Conservation (phyloP, 306 rosid genomes). For the Ormosia emarginata region DNA sequence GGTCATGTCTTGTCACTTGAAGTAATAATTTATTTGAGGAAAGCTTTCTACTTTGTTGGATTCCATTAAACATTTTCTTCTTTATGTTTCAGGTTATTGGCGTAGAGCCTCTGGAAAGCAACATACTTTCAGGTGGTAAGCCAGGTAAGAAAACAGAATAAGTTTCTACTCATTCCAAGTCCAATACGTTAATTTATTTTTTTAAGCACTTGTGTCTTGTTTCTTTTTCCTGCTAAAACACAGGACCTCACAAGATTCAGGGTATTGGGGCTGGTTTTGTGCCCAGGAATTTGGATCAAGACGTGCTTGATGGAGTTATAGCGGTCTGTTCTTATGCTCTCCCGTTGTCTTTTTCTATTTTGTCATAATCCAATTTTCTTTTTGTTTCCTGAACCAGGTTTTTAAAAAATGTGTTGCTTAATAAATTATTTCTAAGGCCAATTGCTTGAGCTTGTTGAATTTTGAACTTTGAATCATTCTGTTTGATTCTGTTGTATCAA, state of each 20-base stretch:
- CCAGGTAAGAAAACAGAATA: constrained; percentile 63
- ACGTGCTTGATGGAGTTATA: constrained; percentile 79
- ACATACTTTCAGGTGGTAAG: constrained; percentile 94
- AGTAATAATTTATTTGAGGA: constrained; percentile 12
- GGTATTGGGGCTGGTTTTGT: constrained; percentile 99
- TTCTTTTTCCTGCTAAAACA: constrained; percentile 18
- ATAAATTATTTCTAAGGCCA: not conserved
- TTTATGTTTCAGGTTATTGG: constrained; percentile 71
- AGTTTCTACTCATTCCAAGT: constrained; percentile 19
- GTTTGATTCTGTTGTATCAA: not conserved
- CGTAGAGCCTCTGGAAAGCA: constrained; percentile 89
- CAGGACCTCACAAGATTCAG: constrained; percentile 99
- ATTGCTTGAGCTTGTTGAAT: not conserved
- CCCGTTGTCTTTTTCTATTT: not conserved
- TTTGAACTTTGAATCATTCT: not conserved
- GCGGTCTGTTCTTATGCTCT: constrained; percentile 45
- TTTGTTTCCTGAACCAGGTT: not conserved
- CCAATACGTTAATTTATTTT: not conserved
- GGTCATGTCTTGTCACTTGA: not conserved
- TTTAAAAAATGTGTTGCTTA: not conserved
- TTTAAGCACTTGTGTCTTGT: constrained; percentile 1
- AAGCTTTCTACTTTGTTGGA: constrained; percentile 12
- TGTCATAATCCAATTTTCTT: not conserved
- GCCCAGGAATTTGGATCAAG: constrained; percentile 86
- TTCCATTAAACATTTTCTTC: constrained; percentile 19